Evolutionary conservation across 164 flowering plant species (phyloP).

Genomic region (Tetrastigma voinierianum): DNA sequence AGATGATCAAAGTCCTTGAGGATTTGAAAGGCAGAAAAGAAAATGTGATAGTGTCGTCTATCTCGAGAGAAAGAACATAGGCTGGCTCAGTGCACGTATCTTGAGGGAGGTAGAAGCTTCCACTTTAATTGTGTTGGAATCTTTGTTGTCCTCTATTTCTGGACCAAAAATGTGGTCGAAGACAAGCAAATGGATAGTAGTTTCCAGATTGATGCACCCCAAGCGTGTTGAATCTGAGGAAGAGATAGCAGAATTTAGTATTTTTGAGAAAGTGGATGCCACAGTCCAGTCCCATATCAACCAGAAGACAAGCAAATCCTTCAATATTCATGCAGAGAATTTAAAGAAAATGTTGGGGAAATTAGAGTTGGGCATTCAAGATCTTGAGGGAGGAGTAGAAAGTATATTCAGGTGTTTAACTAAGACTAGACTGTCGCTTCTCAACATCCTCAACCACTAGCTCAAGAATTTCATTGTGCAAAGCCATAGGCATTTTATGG

Average conservation of each 20-base stretch:
- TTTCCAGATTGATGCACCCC: constrained; percentile 5
- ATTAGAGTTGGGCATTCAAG: constrained; percentile 25
- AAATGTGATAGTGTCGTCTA: too few species aligned
- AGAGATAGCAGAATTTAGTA: background rate
- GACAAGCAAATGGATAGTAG: constrained; percentile 3
- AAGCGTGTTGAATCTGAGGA: background rate
- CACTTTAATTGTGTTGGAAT: constrained; percentile 3
- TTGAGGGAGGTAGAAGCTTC: constrained; percentile 1
- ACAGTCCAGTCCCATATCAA: background rate
- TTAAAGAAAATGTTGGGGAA: constrained; percentile 11
- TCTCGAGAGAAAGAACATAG: background rate
- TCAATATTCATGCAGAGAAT: background rate
- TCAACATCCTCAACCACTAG: constrained; percentile 29
- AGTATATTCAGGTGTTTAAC: constrained; percentile 24
- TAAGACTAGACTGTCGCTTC: constrained; percentile 36
- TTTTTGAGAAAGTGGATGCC: constrained; percentile 6
- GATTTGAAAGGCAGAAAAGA: too few species aligned
- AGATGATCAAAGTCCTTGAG: constrained; percentile 6
- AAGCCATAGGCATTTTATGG: too few species aligned
- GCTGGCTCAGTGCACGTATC: too few species aligned
- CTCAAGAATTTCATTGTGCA: background rate
- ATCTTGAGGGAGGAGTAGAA: constrained; percentile 30
- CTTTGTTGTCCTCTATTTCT: constrained; percentile 5
- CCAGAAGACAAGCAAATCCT: constrained; percentile 4
- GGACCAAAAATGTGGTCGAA: background rate